phyloP scores from a whole-genome alignment of 2,329 filamentous ascomycete genomes.

The Neonectria coccinea region DNA sequence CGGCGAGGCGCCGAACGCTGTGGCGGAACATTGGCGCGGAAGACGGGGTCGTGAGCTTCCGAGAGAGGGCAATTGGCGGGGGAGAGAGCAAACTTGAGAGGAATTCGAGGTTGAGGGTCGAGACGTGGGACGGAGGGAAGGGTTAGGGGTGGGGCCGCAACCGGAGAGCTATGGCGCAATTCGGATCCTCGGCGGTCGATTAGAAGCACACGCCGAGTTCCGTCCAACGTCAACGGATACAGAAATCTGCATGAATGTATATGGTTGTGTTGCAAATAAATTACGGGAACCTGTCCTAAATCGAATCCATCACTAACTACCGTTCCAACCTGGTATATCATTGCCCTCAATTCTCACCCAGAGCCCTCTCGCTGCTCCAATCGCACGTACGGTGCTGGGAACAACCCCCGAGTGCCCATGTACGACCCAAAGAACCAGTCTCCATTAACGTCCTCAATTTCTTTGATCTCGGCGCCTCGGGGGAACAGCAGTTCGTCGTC shows the following conservation, averaged over 20 bases:
- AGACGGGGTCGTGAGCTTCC: constrained; percentile 19
- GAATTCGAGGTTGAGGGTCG: constrained; percentile 22
- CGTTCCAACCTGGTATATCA: constrained; percentile 13
- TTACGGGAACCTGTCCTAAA: constrained; percentile 13
- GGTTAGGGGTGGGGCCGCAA: constrained; percentile 43
- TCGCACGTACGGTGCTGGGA: constrained; percentile 81
- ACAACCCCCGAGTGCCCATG: constrained; percentile 82
- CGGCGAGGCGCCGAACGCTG: constrained; percentile 74
- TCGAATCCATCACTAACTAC: constrained; percentile 10
- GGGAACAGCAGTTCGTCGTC: constrained; percentile 87
- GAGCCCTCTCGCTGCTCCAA: constrained; percentile 51
- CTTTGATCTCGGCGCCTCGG: constrained; percentile 81
- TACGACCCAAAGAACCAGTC: constrained; percentile 93
- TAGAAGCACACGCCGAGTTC: constrained; percentile 41
- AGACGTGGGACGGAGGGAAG: not conserved
- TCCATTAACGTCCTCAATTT: constrained; percentile 88
- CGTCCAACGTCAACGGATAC: constrained; percentile 18
- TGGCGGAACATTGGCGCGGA: constrained; percentile 72
- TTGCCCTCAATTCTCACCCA: constrained; percentile 13
- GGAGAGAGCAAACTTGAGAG: constrained; percentile 26
- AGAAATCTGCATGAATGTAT: not conserved
- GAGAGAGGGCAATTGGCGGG: constrained; percentile 32
- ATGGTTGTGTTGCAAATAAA: constrained; percentile 9
- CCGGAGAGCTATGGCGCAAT: constrained; percentile 48
- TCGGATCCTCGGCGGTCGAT: constrained; percentile 40